Evolutionary conservation across 2,329 filamentous ascomycete genomes (phyloP), one percentile per base, ranked within the genome.

Genomic region (Exophiala mesophila): DNA sequence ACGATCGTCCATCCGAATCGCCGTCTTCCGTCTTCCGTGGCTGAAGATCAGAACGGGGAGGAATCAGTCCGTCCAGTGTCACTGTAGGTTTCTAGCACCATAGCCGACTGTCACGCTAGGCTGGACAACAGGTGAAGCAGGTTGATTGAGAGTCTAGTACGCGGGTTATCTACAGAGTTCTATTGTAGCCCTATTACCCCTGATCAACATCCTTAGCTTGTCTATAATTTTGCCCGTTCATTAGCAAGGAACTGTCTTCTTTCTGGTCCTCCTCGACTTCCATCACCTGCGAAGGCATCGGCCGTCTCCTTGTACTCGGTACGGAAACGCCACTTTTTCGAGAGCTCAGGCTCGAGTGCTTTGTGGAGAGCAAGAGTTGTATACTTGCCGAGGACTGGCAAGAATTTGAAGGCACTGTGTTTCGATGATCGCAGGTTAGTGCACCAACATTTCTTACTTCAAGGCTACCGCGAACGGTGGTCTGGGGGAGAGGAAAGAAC

Each of bases 401-500:
- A 69, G 26, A 72, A 68, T 65, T 73, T 76, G 49, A 73, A 76
- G 3, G 68, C 72, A 50, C 29, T 48, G 36, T 13, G 5, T 6
- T 31, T 31, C n/a, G 29, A 13, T 13, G 29, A 31, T 12, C 5
- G 29, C n/a, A 16, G n/a, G 29, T 31, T 31, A 31, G 29, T 13
- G 17, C 5, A 31, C 5, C 5, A 12, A 31, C 5, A 13, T 6
- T 13, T 5, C n/a, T 13, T 16, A 31, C 5, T 5, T 16, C 13
- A 13, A 31, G 5, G 17, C 17, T 16, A 16, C 29, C 29, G 17
- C 17, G 10, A 29, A 44, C n/a, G 44, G 46, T 21, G 36, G 50
- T 19, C 39, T 50, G 39, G 40, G 35, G 6, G 32, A 48, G 18
- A 0, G 80, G 80, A 41, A 83, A 59, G 59, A 84, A 84, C 62